Conservation (phyloP, 257 asterid genomes). For the Solanum tacnaense region DNA sequence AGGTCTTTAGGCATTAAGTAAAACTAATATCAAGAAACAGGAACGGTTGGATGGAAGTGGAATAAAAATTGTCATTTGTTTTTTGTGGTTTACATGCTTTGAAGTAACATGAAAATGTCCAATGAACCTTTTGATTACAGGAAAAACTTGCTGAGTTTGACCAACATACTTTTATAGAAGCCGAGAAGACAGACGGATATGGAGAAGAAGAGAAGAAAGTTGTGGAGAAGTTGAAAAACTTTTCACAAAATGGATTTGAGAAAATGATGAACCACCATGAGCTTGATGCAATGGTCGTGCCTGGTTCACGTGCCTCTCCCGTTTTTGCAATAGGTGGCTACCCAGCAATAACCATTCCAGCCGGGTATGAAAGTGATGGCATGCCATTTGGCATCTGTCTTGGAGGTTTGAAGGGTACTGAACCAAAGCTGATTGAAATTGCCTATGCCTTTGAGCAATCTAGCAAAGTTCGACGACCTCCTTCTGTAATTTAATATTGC, state of each 20-base stretch:
- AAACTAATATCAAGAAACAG: background rate
- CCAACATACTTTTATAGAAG: constrained; percentile 22
- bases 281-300: constrained; percentile 27
- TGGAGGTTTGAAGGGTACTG: constrained; percentile 57
- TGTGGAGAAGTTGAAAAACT: background rate
- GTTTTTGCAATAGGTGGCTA: constrained; percentile 35
- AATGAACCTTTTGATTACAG: constrained; percentile 11
- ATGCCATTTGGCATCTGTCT: constrained; percentile 56
- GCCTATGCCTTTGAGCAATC: constrained; percentile 65
- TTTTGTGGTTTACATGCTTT: background rate
- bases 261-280: constrained; percentile 21
- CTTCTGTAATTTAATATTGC: background rate
- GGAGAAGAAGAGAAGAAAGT: constrained; percentile 18
- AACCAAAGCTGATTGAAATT: constrained; percentile 45
- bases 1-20: background rate
- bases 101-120: background rate
- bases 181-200: constrained; percentile 31
- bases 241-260: constrained; percentile 19
- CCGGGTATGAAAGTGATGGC: constrained; percentile 46
- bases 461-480: constrained; percentile 43
- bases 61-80: background rate
- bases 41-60: background rate
- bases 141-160: constrained; percentile 21
- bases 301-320: background rate
- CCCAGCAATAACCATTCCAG: constrained; percentile 55